phyloP scores from a whole-genome alignment of 2,329 filamentous ascomycete species.

The Ciborinia camelliae region DNA sequence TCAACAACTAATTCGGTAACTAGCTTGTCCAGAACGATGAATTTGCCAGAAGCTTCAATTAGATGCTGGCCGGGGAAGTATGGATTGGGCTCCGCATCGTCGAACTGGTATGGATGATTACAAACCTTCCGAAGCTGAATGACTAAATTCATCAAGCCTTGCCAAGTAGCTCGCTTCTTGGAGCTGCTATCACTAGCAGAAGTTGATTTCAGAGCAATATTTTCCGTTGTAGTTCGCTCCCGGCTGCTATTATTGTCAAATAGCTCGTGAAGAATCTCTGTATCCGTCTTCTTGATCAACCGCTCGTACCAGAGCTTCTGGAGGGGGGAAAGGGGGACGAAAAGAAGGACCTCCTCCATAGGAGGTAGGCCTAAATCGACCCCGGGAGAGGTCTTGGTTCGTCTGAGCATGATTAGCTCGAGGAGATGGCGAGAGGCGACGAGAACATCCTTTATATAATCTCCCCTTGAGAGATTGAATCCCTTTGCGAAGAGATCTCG shows the following conservation, averaged over 20 bases:
- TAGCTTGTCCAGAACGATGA: constrained; percentile 78
- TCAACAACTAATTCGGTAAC: constrained; percentile 70
- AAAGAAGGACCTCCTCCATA: constrained; percentile 56
- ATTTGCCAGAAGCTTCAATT: constrained; percentile 84
- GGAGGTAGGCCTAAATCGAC: constrained; percentile 54
- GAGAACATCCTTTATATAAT: constrained; percentile 51
- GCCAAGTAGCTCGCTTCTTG: constrained; percentile 42
- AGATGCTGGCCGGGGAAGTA: constrained; percentile 73
- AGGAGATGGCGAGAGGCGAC: constrained; percentile 50
- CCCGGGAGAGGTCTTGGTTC: constrained; percentile 53
- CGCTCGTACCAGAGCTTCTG: constrained; percentile 57
- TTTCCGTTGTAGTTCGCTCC: constrained; percentile 39
- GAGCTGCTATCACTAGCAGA: constrained; percentile 26
- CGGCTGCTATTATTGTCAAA: constrained; percentile 48
- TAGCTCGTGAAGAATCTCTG: constrained; percentile 49
- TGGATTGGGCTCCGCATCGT: constrained; percentile 45
- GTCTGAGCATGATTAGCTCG: constrained; percentile 55
- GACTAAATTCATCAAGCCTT: constrained; percentile 79
- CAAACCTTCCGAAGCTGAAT: constrained; percentile 93
- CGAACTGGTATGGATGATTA: constrained; percentile 71
- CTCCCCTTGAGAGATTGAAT: constrained; percentile 54
- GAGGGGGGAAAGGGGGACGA: constrained; percentile 55
- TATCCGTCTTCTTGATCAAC: constrained; percentile 52
- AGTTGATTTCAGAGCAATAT: constrained; percentile 35
- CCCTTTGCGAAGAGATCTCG: constrained; percentile 50